Base-by-base conservation (phyloP, 768 basidiomycete species). In the Imleria badia region DNA sequence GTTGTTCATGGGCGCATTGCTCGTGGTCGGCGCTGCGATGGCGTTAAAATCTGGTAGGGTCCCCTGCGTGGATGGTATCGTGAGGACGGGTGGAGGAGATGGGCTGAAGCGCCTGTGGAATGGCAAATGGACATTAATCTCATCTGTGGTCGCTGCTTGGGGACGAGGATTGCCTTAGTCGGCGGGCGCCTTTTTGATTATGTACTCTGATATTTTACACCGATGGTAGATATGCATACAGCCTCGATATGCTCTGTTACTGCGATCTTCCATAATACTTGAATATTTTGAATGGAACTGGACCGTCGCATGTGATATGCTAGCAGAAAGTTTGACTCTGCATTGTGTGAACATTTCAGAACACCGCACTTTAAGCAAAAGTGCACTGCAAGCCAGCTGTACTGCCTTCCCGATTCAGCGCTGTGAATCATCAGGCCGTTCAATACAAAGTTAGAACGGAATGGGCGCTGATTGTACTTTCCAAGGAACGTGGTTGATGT, bases 21-120 rank as follows among this genome's bases (percentile, higher is more conserved):
- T 91, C 26, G 81, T 87, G 13, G 73, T 91, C 6, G 86, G 86
- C 13, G 80, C 89, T 20, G 88, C 87, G 10, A 74, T 91, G 66
- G 86, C 86, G 3, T 45, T 72, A 6, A 68, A 59, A 50, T 54
- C 59, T 4, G 35, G 48, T 15, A 66, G 33, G 34, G 26, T 63
- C 3, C 22, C 60, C 2, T 66, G 49, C 38, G 34, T 58, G 26
- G 61, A 60, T 7, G 49, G 58, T 26, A 50, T 66, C 22, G 48
- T 43, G 12, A 60, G 43, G 36, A 20, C 48, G 6, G 46, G 31
- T 26, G 66, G 57, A 1, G 60, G 58, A 11, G 63, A 67, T 13
- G 61, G 46, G 36, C 6, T 68, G 23, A 67, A 68, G 34, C 66
- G 66, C 5, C 7, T 67, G 7, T 67, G 66, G 66, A 56, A 49